These are phyloP conservation scores for Dissoconium aciculare DNA, from an alignment of 2,329 filamentous ascomycete species.

Conservation along the genomic window DNA sequence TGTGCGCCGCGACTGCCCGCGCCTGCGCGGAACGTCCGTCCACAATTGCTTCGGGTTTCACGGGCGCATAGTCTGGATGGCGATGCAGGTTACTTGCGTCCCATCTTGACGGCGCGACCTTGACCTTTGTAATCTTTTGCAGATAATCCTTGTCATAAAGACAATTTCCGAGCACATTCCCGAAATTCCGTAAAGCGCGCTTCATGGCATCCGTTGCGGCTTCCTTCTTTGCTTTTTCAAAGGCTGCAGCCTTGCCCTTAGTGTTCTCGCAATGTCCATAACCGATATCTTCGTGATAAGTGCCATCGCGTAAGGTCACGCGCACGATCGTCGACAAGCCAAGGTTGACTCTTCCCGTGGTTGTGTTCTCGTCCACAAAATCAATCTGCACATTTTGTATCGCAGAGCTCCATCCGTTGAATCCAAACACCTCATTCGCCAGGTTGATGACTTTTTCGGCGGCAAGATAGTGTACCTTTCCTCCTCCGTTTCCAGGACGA, in stretches of 20 bases:
- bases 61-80: constrained; percentile 54
- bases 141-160: constrained; percentile 95
- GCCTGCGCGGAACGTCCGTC: constrained; percentile 7
- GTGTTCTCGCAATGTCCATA: constrained; percentile 95
- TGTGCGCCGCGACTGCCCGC: constrained; percentile 6
- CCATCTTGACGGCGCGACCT: constrained; percentile 62
- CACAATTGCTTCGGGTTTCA: constrained; percentile 39
- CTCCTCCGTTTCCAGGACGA: constrained; percentile 64
- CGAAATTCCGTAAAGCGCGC: constrained; percentile 76
- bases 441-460: constrained; percentile 93
- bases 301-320: constrained; percentile 79
- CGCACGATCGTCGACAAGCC: constrained; percentile 83
- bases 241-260: constrained; percentile 86
- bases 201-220: constrained; percentile 91
- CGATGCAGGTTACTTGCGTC: constrained; percentile 67
- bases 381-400: constrained; percentile 91
- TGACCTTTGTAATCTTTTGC: constrained; percentile 77
- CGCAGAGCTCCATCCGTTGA: constrained; percentile 95
- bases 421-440: constrained; percentile 89
- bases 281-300: constrained; percentile 94
- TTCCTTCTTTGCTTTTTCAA: constrained; percentile 98
- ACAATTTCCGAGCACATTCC: constrained; percentile 95
- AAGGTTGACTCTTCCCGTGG: constrained; percentile 64
- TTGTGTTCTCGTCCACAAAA: constrained; percentile 75
- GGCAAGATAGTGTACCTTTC: constrained; percentile 84